These are phyloP conservation scores for Sporopachydermia quercuum DNA, from an alignment of 805 yeast genomes.

Conservation along the genomic window DNA sequence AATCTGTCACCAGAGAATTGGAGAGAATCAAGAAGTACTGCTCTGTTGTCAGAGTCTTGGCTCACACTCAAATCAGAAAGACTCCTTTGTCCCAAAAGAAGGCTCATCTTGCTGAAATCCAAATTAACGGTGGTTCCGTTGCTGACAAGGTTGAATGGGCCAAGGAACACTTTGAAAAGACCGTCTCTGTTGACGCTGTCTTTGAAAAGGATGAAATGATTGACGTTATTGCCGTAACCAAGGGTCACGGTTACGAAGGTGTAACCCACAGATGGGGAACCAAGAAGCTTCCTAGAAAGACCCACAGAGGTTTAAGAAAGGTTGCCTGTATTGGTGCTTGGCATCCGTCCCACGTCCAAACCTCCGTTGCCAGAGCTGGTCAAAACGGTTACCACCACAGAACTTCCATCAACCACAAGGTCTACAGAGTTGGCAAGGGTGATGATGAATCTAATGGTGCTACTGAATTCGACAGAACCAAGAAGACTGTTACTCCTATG, in stretches of 20 bases:
- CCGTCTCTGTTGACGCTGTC: slow-evolving; percentile 88
- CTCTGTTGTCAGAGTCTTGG: slow-evolving; percentile 95
- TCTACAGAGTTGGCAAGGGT: slow-evolving; percentile 97
- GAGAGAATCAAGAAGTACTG: slow-evolving; percentile 99
- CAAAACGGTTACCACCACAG: slow-evolving; percentile 99
- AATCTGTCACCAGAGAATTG: slow-evolving; percentile 84
- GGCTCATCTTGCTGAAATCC: slow-evolving; percentile 99
- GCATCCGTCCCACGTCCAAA: slow-evolving; percentile 99
- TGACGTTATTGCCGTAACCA: slow-evolving; percentile 98
- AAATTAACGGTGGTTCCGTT: slow-evolving; percentile 97
- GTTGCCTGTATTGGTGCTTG: slow-evolving; percentile 99
- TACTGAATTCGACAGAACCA: slow-evolving; percentile 97
- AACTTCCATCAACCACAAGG: slow-evolving; percentile 99
- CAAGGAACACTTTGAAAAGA: slow-evolving; percentile 97
- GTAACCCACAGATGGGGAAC: slow-evolving; percentile 99
- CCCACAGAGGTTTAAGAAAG: slow-evolving; percentile 99
- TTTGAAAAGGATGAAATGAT: slow-evolving; percentile 98
- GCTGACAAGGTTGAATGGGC: slow-evolving; percentile 99
- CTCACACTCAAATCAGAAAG: slow-evolving; percentile 99
- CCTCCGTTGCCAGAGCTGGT: slow-evolving; percentile 99
- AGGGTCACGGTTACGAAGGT: slow-evolving; percentile 99
- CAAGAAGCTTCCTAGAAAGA: slow-evolving; percentile 99
- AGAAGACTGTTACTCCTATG: slow-evolving; percentile 98
- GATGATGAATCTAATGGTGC: slow-evolving; percentile 90
- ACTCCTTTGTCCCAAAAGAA: slow-evolving; percentile 98